These are phyloP conservation scores for Solanum dulcamara DNA, from an alignment of 257 asterid species.

Conservation along the genomic window DNA sequence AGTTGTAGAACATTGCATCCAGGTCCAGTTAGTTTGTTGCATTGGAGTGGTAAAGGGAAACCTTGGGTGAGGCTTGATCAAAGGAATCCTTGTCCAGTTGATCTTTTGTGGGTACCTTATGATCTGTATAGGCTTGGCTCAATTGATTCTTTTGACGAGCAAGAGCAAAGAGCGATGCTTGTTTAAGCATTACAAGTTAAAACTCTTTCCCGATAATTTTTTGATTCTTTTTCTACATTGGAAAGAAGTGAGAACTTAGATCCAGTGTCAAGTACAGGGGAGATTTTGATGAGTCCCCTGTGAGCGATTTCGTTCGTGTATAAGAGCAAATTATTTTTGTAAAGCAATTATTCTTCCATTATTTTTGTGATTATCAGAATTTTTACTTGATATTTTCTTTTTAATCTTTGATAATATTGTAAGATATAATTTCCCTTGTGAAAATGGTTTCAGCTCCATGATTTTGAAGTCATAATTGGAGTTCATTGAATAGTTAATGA, in stretches of 20 bases:
- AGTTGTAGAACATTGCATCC: constrained; percentile 58
- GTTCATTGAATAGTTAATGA: background rate
- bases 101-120: constrained; percentile 53
- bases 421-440: background rate
- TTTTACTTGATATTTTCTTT: background rate
- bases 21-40: constrained; percentile 70
- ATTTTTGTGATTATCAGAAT: background rate
- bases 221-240: background rate
- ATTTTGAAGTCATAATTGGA: background rate
- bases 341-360: background rate
- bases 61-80: constrained; percentile 71
- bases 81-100: constrained; percentile 47
- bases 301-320: background rate
- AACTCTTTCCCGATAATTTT: background rate
- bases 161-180: background rate
- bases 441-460: background rate
- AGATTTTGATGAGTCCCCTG: background rate
- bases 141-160: background rate
- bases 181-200: background rate
- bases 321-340: background rate
- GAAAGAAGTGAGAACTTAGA: background rate
- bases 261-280: background rate
- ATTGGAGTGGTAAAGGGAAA: constrained; percentile 87
- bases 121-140: constrained; percentile 18
- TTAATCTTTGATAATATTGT: background rate